Percentiles rank a stretch among this genome's conserved stretches.
Evolutionary conservation across 2,329 filamentous ascomycete species (phyloP).

Genomic region (Fusarium coicis): DNA sequence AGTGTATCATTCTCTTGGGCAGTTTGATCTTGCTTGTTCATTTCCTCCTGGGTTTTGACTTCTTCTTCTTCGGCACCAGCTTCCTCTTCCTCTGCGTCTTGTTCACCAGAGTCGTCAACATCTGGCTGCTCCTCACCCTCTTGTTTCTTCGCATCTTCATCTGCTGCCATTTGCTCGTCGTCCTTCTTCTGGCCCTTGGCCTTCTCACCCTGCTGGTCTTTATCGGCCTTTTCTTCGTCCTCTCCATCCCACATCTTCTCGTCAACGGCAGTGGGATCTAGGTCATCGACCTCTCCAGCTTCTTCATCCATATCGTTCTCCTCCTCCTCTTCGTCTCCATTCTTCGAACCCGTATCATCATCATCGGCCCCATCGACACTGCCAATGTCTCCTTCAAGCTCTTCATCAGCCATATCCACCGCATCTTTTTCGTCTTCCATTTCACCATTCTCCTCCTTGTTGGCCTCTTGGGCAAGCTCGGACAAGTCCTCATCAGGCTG

Average conservation of each 20-base stretch:
- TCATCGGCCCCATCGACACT: constrained; percentile 71
- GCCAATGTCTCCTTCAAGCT: constrained; percentile 86
- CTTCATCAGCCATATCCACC: constrained; percentile 92
- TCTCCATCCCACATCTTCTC: constrained; percentile 99
- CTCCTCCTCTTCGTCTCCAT: constrained; percentile 72
- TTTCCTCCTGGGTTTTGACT: constrained; percentile 64
- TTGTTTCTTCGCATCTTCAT: constrained; percentile 67
- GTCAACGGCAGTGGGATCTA: constrained; percentile 90
- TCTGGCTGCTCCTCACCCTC: constrained; percentile 52
- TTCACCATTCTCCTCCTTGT: constrained; percentile 71
- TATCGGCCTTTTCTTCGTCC: constrained; percentile 81
- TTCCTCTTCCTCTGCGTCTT: constrained; percentile 68
- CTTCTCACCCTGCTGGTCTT: constrained; percentile 81
- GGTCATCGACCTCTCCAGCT: constrained; percentile 87
- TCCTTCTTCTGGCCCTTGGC: constrained; percentile 75
- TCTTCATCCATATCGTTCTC: constrained; percentile 89
- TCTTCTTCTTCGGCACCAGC: constrained; percentile 71
- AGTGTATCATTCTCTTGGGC: constrained; percentile 84
- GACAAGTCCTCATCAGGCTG: constrained; percentile 92
- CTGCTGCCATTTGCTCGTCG: constrained; percentile 68
- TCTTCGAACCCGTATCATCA: constrained; percentile 68
- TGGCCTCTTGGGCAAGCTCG: constrained; percentile 87
- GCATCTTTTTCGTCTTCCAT: constrained; percentile 86
- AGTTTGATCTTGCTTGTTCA: constrained; percentile 75
- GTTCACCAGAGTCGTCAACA: constrained; percentile 57